These are phyloP conservation scores for Trifolium pratense DNA, from an alignment of 306 rosid species.

Conservation along the genomic window DNA sequence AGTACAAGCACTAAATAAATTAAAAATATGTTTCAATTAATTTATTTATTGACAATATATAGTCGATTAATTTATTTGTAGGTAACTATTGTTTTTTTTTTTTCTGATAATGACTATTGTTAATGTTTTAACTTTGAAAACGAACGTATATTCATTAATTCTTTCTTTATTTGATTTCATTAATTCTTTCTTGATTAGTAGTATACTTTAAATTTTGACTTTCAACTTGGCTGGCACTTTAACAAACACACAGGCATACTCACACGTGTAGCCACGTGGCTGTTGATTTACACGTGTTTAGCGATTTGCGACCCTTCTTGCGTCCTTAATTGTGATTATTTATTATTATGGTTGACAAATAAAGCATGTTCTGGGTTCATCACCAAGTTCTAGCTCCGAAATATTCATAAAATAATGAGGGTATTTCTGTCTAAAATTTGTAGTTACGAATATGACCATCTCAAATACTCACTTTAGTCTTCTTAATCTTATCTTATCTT, in stretches of 20 bases:
- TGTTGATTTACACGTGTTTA: conserved; percentile 43
- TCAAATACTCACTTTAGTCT: no score
- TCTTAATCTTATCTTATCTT: no score
- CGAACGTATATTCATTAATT: no score
- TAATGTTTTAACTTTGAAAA: no score
- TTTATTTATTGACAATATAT: no score
- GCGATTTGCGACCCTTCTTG: conserved; percentile 11
- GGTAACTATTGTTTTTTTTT: no score
- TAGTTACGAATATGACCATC: background rate
- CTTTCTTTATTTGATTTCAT: background rate
- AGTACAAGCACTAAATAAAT: no score
- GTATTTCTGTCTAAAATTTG: conserved; percentile 33
- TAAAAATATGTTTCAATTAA: no score
- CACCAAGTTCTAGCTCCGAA: conserved; percentile 4
- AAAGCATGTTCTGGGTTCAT: conserved; percentile 5
- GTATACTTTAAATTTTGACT: conserved; percentile 37
- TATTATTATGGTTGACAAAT: conserved; percentile 20
- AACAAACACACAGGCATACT: background rate
- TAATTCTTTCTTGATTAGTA: background rate
- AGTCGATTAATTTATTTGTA: no score
- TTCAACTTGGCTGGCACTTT: background rate
- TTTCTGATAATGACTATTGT: no score
- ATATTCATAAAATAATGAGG: conserved; percentile 18
- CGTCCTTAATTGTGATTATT: conserved; percentile 54
- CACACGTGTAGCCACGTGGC: conserved; percentile 44